Conservation (phyloP, 192 early-diverging fungal genomes). For the Haplosporangium gracile region DNA sequence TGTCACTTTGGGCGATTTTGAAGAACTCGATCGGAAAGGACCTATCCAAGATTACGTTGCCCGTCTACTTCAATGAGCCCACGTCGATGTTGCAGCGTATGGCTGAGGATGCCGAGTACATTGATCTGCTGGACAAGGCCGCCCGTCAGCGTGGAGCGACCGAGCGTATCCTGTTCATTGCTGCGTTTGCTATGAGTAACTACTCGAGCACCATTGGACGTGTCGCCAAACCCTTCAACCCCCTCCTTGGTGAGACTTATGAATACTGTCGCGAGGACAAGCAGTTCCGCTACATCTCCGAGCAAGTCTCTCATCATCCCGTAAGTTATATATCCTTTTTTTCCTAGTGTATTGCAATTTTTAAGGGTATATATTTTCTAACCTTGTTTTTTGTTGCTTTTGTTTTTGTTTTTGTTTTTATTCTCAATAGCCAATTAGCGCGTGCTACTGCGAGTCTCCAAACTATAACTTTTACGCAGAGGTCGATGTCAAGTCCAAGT, state of each 20-base stretch:
- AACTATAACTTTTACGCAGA: conserved; percentile 89
- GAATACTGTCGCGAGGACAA: conserved; percentile 87
- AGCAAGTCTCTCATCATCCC: conserved; percentile 93
- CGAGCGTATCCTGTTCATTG: conserved; percentile 82
- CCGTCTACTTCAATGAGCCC: conserved; percentile 93
- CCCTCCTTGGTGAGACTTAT: conserved; percentile 90
- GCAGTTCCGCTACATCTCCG: conserved; percentile 84
- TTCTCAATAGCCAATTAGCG: conserved; percentile 78
- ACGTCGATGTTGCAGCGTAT: conserved; percentile 89
- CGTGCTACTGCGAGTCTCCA: conserved; percentile 87
- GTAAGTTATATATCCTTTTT: conserved; percentile 54
- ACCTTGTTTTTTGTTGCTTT: neutral
- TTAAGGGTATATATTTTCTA: neutral
- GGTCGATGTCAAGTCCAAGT: conserved; percentile 88
- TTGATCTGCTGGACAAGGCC: conserved; percentile 84
- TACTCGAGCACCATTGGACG: conserved; percentile 85
- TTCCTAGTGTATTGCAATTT: neutral
- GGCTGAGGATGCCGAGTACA: conserved; percentile 90
- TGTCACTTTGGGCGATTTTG: conserved; percentile 88
- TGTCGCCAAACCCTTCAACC: conserved; percentile 93
- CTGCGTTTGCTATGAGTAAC: conserved; percentile 91
- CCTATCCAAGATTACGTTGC: conserved; percentile 85
- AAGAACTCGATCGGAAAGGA: conserved; percentile 92
- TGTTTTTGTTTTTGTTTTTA: neutral
- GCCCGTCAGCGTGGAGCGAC: conserved; percentile 68